Base-by-base conservation (phyloP, 2,329 filamentous ascomycete species). In the Microsporum audouinii region DNA sequence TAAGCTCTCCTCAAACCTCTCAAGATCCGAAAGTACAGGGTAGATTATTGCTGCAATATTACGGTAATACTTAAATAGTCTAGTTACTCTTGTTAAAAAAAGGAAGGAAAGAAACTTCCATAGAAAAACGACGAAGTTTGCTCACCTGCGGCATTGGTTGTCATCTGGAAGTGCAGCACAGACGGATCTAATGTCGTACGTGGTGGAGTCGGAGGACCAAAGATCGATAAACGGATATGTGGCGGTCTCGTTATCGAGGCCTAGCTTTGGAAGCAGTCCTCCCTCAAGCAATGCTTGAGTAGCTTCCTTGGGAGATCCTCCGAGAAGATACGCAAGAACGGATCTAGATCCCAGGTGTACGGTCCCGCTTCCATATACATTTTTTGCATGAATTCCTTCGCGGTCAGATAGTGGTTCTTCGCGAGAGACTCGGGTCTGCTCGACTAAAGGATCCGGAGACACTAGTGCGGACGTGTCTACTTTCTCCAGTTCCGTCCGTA, bases 181-280 rank as follows among this genome's bases (percentile, higher is more conserved):
- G 1, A 86, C 76, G 59, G 84, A 82, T 61, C 76, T 79, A 3
- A 83, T 77, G 66, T 83, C 79, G 63, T 80, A 77, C 4, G 81
- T 75, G 0, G 81, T 83, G 57, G 80, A 82, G 61, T 84, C 82
- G 1, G 81, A 82, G 4, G 83, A 84, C 82, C 83, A 86, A 2
- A 86, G 72, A 67, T 85, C 83, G 33, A 86, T 82, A 66, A 86
- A 86, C 5, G 83, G 83, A 67, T 86, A 86, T 6, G 83, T 85
- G 2, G 82, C 82, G 41, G 80, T 82, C 66, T 85, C 83, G 65
- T 86, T 85, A 67, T 85, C 83, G 38, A 86, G 75, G 2, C 83
- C 83, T 61, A 86, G 78, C 60, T 85, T 81, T 0, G 83, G 83
- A 27, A 86, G 71, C 65, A 86, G 83, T 55, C 81, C 83, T 65